Evolutionary conservation across 139 green algal species (phyloP), one percentile per base, ranked within the genome.

Genomic region (Chlamydomonas applanata): DNA sequence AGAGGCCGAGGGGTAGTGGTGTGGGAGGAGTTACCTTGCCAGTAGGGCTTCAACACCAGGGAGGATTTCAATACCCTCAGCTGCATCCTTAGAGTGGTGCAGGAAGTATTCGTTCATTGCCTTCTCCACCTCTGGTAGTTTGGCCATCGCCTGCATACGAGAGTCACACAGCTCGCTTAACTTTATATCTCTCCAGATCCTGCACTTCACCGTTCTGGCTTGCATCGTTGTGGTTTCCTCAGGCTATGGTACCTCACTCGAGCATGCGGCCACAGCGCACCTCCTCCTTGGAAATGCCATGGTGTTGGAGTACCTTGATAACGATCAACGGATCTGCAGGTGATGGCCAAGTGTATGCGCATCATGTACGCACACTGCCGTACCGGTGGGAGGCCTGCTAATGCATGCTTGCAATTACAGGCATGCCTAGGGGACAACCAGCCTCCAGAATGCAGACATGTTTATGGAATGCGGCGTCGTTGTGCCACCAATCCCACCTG

Each of bases 271-370:
- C 22, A 16, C 20, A 36, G 7, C 69, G 29, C 56, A 87, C 86
- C 83, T 88, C 36, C 11, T 86, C 76, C 45, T 83, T 86, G n/a
- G 32, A n/a, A 0, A 92, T 75, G 27, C 85, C 83, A 32, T 88
- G 79, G 66, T 83, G 72, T 44, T 84, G 69, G 27, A 90, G 35
- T 3, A 92, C 83, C 72, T 86, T 87, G 67, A 90, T 74, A 0
- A 81, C 49, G 34, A 90, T 89, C 7, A 92, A 79, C 0, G 87
- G 85, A 53, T 90, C 87, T 1, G 85, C 84, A 33, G 56, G 73
- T 20, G 75, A 75, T 25, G 79, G 71, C 40, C 7, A 49, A 7
- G 11, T 7, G 7, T 49, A 11, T 11, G 40, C 7, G 7, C 7
- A 11, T 49, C 40, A 7, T 49, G 7, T 49, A 19, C 7, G 7